These are phyloP conservation scores for Kurtzmaniella quercitrusa DNA, from an alignment of 1,139 yeast genomes.

Conservation along the genomic window DNA sequence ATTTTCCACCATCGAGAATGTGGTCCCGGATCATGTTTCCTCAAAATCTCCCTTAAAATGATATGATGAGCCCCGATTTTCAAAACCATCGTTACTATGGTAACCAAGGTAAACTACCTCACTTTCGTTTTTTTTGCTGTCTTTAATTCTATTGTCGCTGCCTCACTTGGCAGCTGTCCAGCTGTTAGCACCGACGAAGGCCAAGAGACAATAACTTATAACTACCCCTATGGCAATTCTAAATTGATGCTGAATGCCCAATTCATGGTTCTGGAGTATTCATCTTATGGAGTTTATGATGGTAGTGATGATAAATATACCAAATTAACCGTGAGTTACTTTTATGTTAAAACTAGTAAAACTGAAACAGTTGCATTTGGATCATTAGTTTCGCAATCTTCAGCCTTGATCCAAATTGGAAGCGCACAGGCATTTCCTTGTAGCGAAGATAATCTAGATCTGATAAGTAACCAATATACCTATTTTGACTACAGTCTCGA, in stretches of 20 bases:
- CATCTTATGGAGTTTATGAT: background rate
- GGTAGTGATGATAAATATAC: background rate
- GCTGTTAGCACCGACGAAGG: background rate
- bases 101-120: background rate
- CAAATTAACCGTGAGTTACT: background rate
- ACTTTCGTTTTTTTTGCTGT: background rate
- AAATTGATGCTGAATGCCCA: background rate
- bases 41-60: background rate
- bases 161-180: background rate
- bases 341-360: background rate
- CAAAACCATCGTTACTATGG: background rate
- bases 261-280: background rate
- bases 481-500: background rate
- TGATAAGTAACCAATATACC: background rate
- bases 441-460: background rate
- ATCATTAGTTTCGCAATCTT: background rate
- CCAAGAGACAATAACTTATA: background rate
- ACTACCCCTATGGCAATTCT: background rate
- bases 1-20: background rate
- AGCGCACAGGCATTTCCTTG: background rate
- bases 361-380: background rate
- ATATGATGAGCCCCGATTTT: background rate
- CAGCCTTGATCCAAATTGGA: background rate
- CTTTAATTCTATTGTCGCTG: background rate
- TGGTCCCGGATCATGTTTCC: background rate